These are phyloP conservation scores for Hyaloscypha variabilis DNA, from an alignment of 495 filamentous ascomycete species.

Conservation along the genomic window DNA sequence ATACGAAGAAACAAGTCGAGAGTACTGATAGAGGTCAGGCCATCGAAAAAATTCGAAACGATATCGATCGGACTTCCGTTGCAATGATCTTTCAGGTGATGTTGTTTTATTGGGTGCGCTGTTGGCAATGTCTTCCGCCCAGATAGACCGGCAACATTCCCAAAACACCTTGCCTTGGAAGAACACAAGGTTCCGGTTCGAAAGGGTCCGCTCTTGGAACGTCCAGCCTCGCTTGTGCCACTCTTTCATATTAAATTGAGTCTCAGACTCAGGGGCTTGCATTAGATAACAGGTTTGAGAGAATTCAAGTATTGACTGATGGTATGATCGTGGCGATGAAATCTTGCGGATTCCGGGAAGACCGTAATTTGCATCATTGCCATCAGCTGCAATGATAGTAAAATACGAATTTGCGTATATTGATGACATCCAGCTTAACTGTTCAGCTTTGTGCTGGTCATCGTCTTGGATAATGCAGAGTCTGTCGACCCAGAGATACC, in stretches of 20 bases:
- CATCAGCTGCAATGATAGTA: background rate
- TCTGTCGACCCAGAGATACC: background rate
- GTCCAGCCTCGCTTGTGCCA: background rate
- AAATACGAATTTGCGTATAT: background rate
- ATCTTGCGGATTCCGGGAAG: background rate
- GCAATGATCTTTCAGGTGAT: no score
- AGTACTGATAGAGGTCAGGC: no score
- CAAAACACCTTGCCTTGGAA: background rate
- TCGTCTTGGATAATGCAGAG: background rate
- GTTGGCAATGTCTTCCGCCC: background rate
- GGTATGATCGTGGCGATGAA: no score
- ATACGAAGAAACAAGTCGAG: no score
- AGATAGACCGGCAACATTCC: background rate
- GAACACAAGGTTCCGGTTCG: background rate
- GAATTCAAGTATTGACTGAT: no score
- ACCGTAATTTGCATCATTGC: background rate
- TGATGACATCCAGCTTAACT: background rate
- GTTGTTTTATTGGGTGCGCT: no score
- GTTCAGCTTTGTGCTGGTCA: background rate
- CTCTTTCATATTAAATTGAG: background rate
- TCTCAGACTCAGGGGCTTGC: no score
- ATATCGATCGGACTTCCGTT: no score
- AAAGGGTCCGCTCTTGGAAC: background rate
- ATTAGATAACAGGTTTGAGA: no score
- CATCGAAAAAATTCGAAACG: no score